A percentile compares a stretch with the other conserved stretches of the same genome.
phyloP scores from a whole-genome alignment of 768 basidiomycete species.

The Cystofilobasidium capitatum region DNA sequence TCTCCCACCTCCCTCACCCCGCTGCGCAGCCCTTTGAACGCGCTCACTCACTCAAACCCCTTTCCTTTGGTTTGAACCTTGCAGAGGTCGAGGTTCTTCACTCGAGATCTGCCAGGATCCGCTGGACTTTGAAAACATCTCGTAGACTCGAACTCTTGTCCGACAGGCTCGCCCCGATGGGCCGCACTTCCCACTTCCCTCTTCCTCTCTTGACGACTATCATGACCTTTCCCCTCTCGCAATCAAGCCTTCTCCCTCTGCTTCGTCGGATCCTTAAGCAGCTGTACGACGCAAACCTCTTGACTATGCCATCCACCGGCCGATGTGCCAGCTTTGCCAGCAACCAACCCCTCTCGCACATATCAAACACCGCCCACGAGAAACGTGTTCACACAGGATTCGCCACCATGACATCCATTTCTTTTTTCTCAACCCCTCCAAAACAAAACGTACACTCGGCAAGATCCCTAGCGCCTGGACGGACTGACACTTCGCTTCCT shows the following conservation, averaged over 20 bases:
- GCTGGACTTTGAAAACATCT: neutral
- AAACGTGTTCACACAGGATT: no score
- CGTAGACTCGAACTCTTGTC: neutral
- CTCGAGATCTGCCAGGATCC: conserved; percentile 10
- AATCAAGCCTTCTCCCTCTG: neutral
- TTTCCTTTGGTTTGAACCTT: neutral
- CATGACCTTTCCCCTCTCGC: neutral
- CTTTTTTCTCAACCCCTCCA: neutral
- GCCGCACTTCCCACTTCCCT: neutral
- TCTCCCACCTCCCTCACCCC: neutral
- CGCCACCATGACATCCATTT: no score
- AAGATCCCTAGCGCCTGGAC: conserved; percentile 2
- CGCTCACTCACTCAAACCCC: neutral
- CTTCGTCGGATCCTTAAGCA: neutral
- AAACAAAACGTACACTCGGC: neutral
- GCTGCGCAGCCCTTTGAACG: neutral
- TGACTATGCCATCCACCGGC: no score
- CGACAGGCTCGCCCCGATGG: neutral
- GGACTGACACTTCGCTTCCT: conserved; percentile 25
- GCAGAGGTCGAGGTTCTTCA: conserved; percentile 11
- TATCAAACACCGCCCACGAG: no score
- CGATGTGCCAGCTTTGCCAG: no score
- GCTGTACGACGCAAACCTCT: neutral
- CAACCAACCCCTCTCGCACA: no score
- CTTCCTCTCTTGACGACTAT: neutral